Percentiles rank a stretch among this genome's conserved stretches.
Evolutionary conservation across 495 filamentous ascomycete species (phyloP).

Genomic region (Podospora sp.): DNA sequence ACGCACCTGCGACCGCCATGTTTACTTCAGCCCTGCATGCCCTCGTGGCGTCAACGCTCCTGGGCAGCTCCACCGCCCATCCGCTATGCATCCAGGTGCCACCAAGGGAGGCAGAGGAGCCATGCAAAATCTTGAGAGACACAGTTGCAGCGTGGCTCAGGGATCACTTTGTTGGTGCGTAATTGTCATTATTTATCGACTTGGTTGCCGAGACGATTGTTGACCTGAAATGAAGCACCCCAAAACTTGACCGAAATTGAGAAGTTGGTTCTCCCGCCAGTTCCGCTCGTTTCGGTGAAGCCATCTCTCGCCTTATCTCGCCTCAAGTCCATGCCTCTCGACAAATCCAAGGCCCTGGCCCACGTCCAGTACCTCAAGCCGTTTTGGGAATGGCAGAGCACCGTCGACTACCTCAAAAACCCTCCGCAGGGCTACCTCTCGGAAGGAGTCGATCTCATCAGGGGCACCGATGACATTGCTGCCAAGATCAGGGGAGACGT

Average conservation of each 20-base stretch:
- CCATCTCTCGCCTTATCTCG: constrained; percentile 28
- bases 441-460: constrained; percentile 43
- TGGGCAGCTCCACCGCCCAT: background rate
- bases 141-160: background rate
- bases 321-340: constrained; percentile 25
- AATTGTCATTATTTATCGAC: background rate
- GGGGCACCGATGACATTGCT: constrained; percentile 40
- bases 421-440: constrained; percentile 45
- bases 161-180: background rate
- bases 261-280: background rate
- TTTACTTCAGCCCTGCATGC: background rate
- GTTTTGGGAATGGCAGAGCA: constrained; percentile 37
- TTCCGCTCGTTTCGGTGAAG: constrained; percentile 20
- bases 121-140: background rate
- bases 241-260: background rate
- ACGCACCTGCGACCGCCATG: no score
- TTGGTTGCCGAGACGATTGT: no score
- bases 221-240: background rate
- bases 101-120: background rate
- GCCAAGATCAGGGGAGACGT: constrained; percentile 21
- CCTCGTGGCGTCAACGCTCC: background rate
- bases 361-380: constrained; percentile 25
- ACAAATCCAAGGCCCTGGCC: constrained; percentile 15
- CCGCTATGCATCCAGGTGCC: background rate
- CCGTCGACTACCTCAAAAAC: constrained; percentile 45